Base-by-base conservation (phyloP, 306 rosid genomes). In the Elaeagnus macrophylla region DNA sequence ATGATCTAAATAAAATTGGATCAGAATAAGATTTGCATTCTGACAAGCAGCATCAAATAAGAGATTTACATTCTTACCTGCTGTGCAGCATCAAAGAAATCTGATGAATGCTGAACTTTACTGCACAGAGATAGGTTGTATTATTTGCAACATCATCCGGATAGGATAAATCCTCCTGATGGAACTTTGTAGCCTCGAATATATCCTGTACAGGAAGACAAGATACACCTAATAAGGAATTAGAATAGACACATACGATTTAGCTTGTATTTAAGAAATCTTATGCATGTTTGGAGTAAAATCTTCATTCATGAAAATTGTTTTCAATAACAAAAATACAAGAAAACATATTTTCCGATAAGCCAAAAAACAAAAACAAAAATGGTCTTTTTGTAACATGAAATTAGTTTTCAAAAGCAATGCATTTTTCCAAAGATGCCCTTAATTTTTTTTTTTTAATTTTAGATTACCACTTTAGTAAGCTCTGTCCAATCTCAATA, bases 141-240 rank as follows among this genome's bases (percentile, higher is more conserved):
- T 71, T 81, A 73, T 72, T 81, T n/a, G 61, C 45, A 42, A 64
- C 61, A 67, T 61, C 59, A 64, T 71, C 82, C 54, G 47, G 66
- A 53, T 66, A 64, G 52, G 86, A 70, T n/a, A 80, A 67, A 75
- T 67, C 62, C 5, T 51, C 48, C 54, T 95, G 97, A 73, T 69
- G 79, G 73, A 90, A 90, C 74, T 86, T 73, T 49, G 97, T 90
- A 40, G 91, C 95, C 71, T 86, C 91, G 17, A 79, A 86, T 61
- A 90, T 86, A 69, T 90, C 95, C 95, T 90, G 78, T 59, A 54
- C 39, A 63, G 59, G 40, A 65, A 18, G 16, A 56, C 14, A 64
- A 47, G 19, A 9, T 13, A 6, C 32, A 50, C 12, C 58, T 39
- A 49, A 3, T 25, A 25, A 25, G 32, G 5, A 25, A 25, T 25